Evolutionary conservation across 768 basidiomycete genomes (phyloP), one percentile per base, ranked within the genome.

Genomic region (Russula earlei): DNA sequence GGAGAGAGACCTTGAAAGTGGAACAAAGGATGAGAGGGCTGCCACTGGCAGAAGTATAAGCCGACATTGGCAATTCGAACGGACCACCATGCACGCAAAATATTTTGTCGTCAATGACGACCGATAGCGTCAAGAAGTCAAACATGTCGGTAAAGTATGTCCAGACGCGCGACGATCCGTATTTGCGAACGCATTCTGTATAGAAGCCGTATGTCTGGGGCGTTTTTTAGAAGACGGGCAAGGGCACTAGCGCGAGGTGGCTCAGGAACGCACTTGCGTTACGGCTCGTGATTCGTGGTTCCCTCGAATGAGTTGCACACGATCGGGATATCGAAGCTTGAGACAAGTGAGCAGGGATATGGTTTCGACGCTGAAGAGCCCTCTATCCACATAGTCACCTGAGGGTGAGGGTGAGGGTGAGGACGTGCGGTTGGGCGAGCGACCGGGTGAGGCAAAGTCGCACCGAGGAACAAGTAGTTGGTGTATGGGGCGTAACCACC

Each of bases 111-210:
- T 99, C 96, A 64, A 99, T 97, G 59, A 99, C 96, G 54, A 95
- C 94, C 33, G 91, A 93, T 54, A 99, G 76, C 11, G 96, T 98
- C 63, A 99, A 72, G 74, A 93, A 99, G 75, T 99, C 96, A 71
- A 99, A 99, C 95, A 99, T 96, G 73, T 99, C 96, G 57, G 96
- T 99, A 67, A 99, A 98, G 71, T 98, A 97, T 25, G 91, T 93
- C 96, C 96, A 99, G 33, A 97, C 95, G 64, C 88, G 86, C 31
- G 93, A 84, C 2, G 90, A 86, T 52, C 93, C 94, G 65, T 99
- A 99, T 72, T 99, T 99, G 40, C 94, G 81, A 20, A 95, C 84
- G 66, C 96, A 98, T 77, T 99, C 96, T 36, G 91, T 89, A 71
- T 99, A 99, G 75, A 99, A 99, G 12, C 96, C 96, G 67, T 98